phyloP scores from a whole-genome alignment of 2,329 filamentous ascomycete species.

The Fusarium sp. region DNA sequence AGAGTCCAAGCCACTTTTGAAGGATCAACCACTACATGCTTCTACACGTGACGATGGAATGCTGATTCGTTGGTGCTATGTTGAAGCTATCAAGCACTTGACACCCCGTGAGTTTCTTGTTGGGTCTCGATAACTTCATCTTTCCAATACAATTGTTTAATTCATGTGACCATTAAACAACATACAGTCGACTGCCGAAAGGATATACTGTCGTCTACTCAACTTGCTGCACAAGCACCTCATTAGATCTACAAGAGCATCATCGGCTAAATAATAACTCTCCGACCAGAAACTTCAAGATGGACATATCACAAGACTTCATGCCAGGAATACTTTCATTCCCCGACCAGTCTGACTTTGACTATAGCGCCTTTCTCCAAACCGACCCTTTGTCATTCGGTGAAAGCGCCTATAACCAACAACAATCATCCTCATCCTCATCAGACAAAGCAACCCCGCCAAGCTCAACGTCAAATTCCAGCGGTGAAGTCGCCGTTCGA shows the following conservation, averaged over 20 bases:
- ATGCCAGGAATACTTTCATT: conserved; percentile 47
- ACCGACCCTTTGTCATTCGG: conserved; percentile 42
- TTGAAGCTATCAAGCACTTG: conserved; percentile 10
- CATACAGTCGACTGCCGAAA: not conserved
- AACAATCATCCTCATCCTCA: conserved; percentile 45
- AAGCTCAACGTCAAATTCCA: conserved; percentile 43
- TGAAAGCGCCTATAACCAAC: conserved; percentile 32
- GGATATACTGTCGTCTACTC: not conserved
- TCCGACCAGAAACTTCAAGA: conserved; percentile 12
- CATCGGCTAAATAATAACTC: not conserved
- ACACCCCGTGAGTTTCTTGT: conserved; percentile 2
- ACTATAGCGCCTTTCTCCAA: conserved; percentile 55
- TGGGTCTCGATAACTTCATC: conserved; percentile 1
- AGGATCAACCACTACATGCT: conserved; percentile 22
- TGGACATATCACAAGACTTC: conserved; percentile 49
- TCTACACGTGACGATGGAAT: conserved; percentile 39
- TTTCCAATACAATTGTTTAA: not conserved
- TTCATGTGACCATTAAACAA: not conserved
- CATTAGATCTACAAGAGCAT: conserved; percentile 5
- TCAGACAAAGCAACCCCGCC: conserved; percentile 49
- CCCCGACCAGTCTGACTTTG: conserved; percentile 51
- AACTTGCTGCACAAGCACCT: not conserved
- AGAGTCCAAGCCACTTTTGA: conserved; percentile 25
- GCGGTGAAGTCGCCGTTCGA: conserved; percentile 31
- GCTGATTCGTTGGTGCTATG: conserved; percentile 37